These are phyloP conservation scores for Chamaecrista fasciculata DNA, from an alignment of 306 rosid species.

Conservation along the genomic window DNA sequence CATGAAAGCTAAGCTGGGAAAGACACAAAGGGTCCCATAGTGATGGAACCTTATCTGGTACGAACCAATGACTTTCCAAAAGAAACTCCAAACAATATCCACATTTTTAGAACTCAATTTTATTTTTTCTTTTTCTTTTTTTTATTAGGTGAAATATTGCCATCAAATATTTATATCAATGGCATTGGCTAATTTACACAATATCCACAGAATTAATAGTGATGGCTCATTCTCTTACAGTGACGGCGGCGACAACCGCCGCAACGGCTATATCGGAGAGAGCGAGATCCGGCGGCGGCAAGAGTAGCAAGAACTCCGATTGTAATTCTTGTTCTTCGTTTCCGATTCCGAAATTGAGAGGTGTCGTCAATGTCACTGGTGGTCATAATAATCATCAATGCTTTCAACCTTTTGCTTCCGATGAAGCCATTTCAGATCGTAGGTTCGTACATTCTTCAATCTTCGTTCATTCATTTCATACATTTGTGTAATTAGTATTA, in stretches of 20 bases:
- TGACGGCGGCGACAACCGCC: constrained; percentile 42
- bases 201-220: too few species aligned
- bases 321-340: not conserved
- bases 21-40: constrained; percentile 48
- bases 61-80: constrained; percentile 51
- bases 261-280: constrained; percentile 32
- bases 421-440: constrained; percentile 11
- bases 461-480: not conserved
- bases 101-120: too few species aligned
- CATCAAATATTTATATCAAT: not conserved
- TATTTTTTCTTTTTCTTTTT: too few species aligned
- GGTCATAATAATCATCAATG: not conserved
- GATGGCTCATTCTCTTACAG: constrained; percentile 56
- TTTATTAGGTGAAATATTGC: too few species aligned
- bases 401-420: not conserved
- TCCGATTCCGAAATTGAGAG: not conserved
- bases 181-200: not conserved
- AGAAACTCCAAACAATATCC: constrained; percentile 36
- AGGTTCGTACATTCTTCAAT: not conserved
- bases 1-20: not conserved
- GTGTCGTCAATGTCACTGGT: too few species aligned
- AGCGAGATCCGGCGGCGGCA: not conserved
- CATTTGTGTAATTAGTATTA: too few species aligned
- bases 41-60: constrained; percentile 57
- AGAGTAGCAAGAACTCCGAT: too few species aligned